Evolutionary conservation across 2,329 filamentous ascomycete species (phyloP).

Genomic region (Helotiales sp.): DNA sequence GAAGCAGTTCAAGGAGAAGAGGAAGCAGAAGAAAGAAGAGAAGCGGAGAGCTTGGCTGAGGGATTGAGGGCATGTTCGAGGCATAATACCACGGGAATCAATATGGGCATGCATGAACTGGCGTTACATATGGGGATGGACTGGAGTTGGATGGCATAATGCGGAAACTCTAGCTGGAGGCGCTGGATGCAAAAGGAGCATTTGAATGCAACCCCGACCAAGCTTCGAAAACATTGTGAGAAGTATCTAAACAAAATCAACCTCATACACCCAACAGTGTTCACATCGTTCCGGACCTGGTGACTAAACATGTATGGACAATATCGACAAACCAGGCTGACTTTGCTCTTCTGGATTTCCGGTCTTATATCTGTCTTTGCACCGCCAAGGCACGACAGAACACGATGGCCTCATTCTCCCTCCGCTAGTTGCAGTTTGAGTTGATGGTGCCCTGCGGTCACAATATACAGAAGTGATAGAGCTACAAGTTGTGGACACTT

Average conservation of each 20-base stretch:
- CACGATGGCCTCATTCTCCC: not conserved
- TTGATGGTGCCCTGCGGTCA: too few species aligned
- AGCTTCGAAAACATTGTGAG: not conserved
- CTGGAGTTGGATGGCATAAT: not conserved
- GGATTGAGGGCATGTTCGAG: slow-evolving; percentile 60
- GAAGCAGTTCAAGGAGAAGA: slow-evolving; percentile 90
- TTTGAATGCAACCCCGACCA: not conserved
- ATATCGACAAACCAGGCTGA: not conserved
- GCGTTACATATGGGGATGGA: slow-evolving; percentile 12
- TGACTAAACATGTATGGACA: not conserved
- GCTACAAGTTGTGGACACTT: not conserved
- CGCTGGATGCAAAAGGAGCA: not conserved
- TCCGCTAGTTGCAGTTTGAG: not conserved
- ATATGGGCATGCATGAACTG: slow-evolving; percentile 6
- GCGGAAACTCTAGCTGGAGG: not conserved
- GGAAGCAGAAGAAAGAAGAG: slow-evolving; percentile 88
- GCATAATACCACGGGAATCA: not conserved
- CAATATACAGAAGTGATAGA: not conserved
- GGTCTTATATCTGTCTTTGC: not conserved
- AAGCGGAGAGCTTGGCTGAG: slow-evolving; percentile 89
- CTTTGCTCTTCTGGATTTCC: not conserved
- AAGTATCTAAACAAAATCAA: not conserved
- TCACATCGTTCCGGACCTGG: not conserved
- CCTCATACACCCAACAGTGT: not conserved
- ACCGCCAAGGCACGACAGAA: not conserved